Base-by-base conservation (phyloP, 1,284 basidiomycete genomes). In the Ceratobasidium sp. region DNA sequence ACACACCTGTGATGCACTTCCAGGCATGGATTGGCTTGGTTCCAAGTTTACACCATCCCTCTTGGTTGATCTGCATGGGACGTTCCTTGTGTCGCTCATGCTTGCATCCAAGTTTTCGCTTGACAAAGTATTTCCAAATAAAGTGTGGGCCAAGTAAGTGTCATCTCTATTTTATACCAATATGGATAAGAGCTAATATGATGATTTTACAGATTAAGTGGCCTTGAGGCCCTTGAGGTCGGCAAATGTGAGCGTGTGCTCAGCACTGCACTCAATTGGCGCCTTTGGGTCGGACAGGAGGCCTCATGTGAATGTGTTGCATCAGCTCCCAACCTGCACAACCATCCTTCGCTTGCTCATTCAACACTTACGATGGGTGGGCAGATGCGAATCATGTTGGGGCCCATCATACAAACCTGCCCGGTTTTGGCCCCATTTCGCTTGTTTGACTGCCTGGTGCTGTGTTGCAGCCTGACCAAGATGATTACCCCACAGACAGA, bases 61-160 rank as follows among this genome's bases (percentile, higher is more conserved):
- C 0, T 86, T 96, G 27, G 86, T 94, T 48, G 97, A 95, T 80
- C 93, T 94, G 1, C 87, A 95, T 22, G 88, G 95, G 51, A 89
- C 94, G 1, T 97, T 98, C 82, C 85, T 97, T 8, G 94, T 94
- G 0, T 90, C 93, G 0, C 84, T 98, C 48, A 94, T 98, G 76
- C 85, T 95, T 58, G 94, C 96, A 0, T 91, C 92, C 37, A 98
- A 98, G 81, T 97, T 96, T 81, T 88, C 93, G 74, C 94, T 96
- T 83, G 96, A 98, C 80, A 90, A 92, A 72, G 95, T 92, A 69
- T 98, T 96, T 79, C 95, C 92, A 14, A 97, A 98, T 81, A 88
- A 90, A 22, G 95, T n/a, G n/a, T 95, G 92, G 16, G 90, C 93
- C 5, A 95, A 95, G 80, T 71, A 43, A 48, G 56, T 71, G 27